Conservation (phyloP, 176 grass and related monocot genomes). For the Puccinellia tenuiflora region DNA sequence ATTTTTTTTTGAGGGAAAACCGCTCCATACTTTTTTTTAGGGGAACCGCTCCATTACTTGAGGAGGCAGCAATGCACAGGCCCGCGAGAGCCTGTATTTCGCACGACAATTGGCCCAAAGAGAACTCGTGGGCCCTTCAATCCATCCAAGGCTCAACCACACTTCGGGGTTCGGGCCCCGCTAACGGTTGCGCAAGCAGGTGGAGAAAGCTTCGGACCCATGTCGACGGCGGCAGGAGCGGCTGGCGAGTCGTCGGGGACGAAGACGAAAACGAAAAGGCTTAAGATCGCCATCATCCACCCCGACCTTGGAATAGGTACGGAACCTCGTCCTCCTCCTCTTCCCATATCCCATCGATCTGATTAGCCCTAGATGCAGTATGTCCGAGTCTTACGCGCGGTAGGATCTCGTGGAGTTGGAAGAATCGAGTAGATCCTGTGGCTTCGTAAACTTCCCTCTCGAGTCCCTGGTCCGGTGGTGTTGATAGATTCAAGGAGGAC, state of each 20-base stretch:
- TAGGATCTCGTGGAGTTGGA: background rate
- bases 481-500: background rate
- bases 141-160: background rate
- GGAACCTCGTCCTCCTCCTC: no score
- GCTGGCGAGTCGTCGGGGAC: constrained; percentile 14
- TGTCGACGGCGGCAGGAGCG: constrained; percentile 19
- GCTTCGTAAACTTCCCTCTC: background rate
- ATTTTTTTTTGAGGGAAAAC: no score
- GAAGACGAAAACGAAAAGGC: constrained; percentile 26
- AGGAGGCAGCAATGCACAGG: no score
- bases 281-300: constrained; percentile 80
- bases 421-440: background rate
- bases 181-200: background rate
- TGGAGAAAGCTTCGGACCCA: background rate
- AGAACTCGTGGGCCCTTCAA: background rate
- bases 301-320: constrained; percentile 93
- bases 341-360: background rate
- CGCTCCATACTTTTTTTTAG: no score
- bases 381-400: background rate
- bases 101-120: background rate
- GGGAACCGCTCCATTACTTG: no score
- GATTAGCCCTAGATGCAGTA: background rate
- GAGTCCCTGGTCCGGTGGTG: background rate
- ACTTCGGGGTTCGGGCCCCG: no score
- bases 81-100: background rate